A percentile compares a stretch with the other conserved stretches of the same genome.
These are phyloP conservation scores for Dendrostoma leiphaemia DNA, from an alignment of 2,329 filamentous ascomycete genomes.

Conservation along the genomic window DNA sequence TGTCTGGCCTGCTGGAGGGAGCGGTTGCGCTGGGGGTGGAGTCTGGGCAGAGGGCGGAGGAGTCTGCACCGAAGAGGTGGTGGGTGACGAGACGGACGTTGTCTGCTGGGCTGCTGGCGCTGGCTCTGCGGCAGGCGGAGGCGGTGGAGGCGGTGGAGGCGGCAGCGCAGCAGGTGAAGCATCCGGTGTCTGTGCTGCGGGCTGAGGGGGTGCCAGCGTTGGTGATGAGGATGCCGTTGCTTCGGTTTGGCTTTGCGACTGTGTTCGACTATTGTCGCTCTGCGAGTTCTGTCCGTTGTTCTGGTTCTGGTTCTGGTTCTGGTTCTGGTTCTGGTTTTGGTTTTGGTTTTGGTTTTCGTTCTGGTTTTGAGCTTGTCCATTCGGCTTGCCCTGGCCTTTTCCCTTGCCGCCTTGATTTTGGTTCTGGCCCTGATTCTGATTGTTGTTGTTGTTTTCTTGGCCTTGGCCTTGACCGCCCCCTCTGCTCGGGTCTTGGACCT, in stretches of 20 bases:
- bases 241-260: neutral
- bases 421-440: neutral
- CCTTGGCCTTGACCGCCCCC: neutral
- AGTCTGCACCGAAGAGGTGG: neutral
- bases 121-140: neutral
- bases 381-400: neutral
- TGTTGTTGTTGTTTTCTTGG: neutral
- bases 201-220: neutral
- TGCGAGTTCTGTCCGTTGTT: slow-evolving; percentile 3
- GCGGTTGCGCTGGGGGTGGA: neutral
- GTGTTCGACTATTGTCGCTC: neutral
- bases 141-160: neutral
- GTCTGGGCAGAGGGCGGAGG: neutral
- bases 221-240: neutral
- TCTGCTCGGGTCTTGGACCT: too few species aligned
- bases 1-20: neutral
- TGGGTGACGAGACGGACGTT: neutral
- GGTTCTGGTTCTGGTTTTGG: neutral
- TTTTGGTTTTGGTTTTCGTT: neutral
- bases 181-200: neutral
- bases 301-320: slow-evolving; percentile 1
- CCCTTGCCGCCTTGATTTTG: neutral
- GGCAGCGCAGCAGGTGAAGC: neutral
- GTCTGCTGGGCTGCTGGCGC: neutral
- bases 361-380: neutral